These are phyloP conservation scores for Pyrenula massariospora DNA, from an alignment of 495 filamentous ascomycete species.

Conservation along the genomic window DNA sequence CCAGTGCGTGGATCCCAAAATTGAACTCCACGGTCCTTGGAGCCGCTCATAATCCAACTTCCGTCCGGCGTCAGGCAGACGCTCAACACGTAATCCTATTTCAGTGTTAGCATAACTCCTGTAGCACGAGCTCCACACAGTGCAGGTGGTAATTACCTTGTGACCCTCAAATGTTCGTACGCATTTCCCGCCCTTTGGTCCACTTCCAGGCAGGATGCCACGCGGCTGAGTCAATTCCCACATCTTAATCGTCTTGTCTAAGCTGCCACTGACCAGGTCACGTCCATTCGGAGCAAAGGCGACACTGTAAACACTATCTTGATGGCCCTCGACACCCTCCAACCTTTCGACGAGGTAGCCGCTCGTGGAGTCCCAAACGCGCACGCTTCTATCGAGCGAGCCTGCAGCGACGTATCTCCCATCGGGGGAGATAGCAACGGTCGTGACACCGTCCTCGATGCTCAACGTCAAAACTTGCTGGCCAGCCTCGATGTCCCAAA, in stretches of 20 bases:
- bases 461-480: constrained; percentile 63
- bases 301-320: constrained; percentile 86
- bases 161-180: constrained; percentile 86
- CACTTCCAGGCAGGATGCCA: constrained; percentile 45
- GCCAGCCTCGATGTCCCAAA: constrained; percentile 76
- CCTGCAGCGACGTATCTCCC: constrained; percentile 78
- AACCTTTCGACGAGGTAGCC: constrained; percentile 76
- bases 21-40: constrained; percentile 82
- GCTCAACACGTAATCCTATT: constrained; percentile 79
- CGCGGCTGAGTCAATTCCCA: constrained; percentile 73
- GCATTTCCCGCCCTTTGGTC: constrained; percentile 66
- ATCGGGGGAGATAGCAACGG: constrained; percentile 84
- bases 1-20: constrained; percentile 89
- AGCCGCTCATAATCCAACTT: constrained; percentile 83
- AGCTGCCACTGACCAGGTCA: constrained; percentile 76
- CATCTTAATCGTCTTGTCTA: constrained; percentile 94
- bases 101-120: constrained; percentile 7
- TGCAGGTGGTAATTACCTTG: constrained; percentile 40
- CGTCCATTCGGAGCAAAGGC: constrained; percentile 82
- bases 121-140: constrained; percentile 10
- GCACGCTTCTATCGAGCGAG: constrained; percentile 80
- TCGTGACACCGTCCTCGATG: constrained; percentile 86
- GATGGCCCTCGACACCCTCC: constrained; percentile 77
- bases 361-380: constrained; percentile 74
- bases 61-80: constrained; percentile 82